Evolutionary conservation across 2,329 filamentous ascomycete genomes (phyloP).

Genomic region (Beauveria scarabaeidicola): DNA sequence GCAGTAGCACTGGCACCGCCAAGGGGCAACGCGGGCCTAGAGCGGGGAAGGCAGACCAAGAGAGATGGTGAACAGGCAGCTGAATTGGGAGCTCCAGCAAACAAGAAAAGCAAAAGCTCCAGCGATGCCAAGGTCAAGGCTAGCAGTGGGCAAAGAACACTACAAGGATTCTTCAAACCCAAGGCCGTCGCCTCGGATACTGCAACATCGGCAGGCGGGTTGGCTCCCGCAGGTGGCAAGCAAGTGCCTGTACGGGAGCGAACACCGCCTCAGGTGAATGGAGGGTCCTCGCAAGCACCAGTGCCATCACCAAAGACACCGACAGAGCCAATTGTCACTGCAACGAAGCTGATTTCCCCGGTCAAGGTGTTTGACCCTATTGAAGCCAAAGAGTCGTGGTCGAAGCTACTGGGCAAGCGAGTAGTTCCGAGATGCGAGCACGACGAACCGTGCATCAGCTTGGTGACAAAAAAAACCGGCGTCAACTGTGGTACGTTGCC

Average conservation of each 20-base stretch:
- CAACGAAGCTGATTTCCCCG: slow-evolving; percentile 6
- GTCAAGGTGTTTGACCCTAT: slow-evolving; percentile 57
- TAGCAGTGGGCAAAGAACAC: slow-evolving; percentile 40
- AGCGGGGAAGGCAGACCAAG: slow-evolving; percentile 14
- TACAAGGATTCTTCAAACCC: slow-evolving; percentile 74
- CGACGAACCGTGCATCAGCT: slow-evolving; percentile 72
- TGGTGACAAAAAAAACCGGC: slow-evolving; percentile 82
- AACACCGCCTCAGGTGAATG: neutral
- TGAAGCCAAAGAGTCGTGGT: slow-evolving; percentile 73
- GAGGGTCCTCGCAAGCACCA: neutral
- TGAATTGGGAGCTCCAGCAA: slow-evolving; percentile 19
- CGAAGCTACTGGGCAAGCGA: slow-evolving; percentile 69
- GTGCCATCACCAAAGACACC: neutral
- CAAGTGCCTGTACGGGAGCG: neutral
- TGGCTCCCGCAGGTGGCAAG: neutral
- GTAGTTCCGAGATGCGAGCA: slow-evolving; percentile 77
- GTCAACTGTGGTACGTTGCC: slow-evolving; percentile 58
- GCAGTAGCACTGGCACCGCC: neutral
- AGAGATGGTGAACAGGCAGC: slow-evolving; percentile 17
- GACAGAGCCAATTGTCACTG: neutral
- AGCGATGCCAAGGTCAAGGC: slow-evolving; percentile 20
- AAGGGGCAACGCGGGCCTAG: neutral
- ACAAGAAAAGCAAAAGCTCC: slow-evolving; percentile 29
- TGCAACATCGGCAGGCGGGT: neutral
- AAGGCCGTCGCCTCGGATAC: slow-evolving; percentile 24